Evolutionary conservation across 768 basidiomycete species (phyloP).

Genomic region (Calvatia gigantea): DNA sequence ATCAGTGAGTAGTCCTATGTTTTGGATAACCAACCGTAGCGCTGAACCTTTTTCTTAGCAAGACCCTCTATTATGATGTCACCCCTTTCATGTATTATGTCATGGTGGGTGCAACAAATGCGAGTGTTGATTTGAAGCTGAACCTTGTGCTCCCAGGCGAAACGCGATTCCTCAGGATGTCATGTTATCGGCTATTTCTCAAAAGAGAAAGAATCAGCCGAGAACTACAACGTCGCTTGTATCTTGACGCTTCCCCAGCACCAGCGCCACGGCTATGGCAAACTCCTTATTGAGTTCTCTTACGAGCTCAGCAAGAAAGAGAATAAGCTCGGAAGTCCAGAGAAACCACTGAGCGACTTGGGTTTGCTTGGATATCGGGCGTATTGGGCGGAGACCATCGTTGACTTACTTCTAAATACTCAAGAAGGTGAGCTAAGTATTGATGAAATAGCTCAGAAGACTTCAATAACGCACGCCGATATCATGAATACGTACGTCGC

Average conservation of each 20-base stretch:
- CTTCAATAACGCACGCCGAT: constrained; percentile 91
- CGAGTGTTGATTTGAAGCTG: constrained; percentile 1
- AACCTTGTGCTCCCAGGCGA: constrained; percentile 42
- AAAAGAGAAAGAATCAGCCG: constrained; percentile 97
- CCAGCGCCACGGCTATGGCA: constrained; percentile 94
- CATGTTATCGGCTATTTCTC: constrained; percentile 98
- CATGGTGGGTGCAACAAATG: constrained; percentile 59
- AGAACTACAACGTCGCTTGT: constrained; percentile 98
- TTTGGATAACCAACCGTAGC: constrained; percentile 1
- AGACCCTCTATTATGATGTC: constrained; percentile 99
- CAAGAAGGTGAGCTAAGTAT: constrained; percentile 83
- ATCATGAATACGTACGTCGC: constrained; percentile 94
- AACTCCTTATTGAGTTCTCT: constrained; percentile 94
- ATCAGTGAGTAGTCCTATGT: constrained; percentile 66
- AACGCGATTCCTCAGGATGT: constrained; percentile 85
- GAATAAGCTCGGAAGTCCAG: constrained; percentile 92
- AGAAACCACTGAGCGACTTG: constrained; percentile 95
- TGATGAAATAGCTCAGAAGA: constrained; percentile 96
- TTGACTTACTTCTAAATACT: constrained; percentile 77
- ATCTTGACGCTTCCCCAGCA: constrained; percentile 98
- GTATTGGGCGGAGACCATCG: constrained; percentile 96
- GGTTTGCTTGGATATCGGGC: constrained; percentile 91
- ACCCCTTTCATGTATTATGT: constrained; percentile 99
- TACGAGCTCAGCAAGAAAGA: constrained; percentile 98
- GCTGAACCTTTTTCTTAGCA: constrained; percentile 47